Evolutionary conservation across 164 flowering plant genomes (phyloP), one percentile per base, ranked within the genome.

Genomic region (Buxus sempervirens): DNA sequence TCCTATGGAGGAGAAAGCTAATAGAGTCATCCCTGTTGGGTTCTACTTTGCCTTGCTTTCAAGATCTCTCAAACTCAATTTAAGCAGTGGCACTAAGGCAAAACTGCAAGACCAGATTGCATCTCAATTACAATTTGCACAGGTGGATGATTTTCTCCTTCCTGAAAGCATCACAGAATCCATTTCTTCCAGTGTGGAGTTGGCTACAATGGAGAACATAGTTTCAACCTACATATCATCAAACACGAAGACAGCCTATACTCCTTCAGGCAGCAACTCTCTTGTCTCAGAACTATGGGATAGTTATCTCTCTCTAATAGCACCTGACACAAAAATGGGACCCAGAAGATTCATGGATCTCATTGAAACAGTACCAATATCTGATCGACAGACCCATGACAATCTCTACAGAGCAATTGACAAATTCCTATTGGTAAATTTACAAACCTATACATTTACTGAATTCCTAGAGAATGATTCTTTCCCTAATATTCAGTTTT

Each of bases 231-330:
- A 81, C 70, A 77, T 77, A 27, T 79, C 83, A 4, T 76, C 72
- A 18, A 72, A 73, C 76, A 64, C 64, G 72, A 72, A 72, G 18
- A 56, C 62, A 10, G 66, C 67, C 22, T 75, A 72, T 38, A 68
- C 75, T 51, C 82, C 82, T 72, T 73, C 82, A 45, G 57, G 65
- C 19, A 79, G 71, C 18, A 78, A 70, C 65, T 71, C 78, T 0
- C 54, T 72, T 60, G 88, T 90, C 62, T 89, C 91, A 58, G 88
- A 87, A 59, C 71, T 85, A 56, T 94, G 98, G 98, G 98, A 94
- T 75, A 60, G 49, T 16, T 94, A 87, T 69, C 83, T 90, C 27
- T 72, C 80, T 62, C 76, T 60, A 24, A 67, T 94, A 57, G 93
- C 90, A 57, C 41, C 74, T 70, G 89, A 91, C 72, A 74, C 88